Base-by-base conservation (phyloP, 2,329 filamentous ascomycete species). In the Cercospora berteroae region DNA sequence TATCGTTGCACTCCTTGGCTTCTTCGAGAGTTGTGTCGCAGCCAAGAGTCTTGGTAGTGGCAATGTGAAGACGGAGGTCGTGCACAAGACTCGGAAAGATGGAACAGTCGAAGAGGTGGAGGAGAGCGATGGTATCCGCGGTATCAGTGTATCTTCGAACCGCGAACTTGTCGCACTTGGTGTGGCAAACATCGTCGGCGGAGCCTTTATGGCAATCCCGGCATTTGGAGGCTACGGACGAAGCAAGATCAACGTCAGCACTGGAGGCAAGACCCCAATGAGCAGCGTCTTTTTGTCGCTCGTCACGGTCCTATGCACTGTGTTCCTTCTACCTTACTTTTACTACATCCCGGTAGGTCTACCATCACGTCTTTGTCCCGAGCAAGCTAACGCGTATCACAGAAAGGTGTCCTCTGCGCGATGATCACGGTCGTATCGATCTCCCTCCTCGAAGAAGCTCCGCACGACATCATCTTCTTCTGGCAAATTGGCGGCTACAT, bases 391-490 rank as follows among this genome's bases (percentile, higher is more conserved):
- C 25, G 27, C 39, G 29, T 31, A 4, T 25, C 16, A 20, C 74
- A 95, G 90, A 97, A 97, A 90, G 92, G 92, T 4, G 93, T 98
- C 0, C 86, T 99, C 20, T 96, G 90, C 18, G 87, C 94, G 18
- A 95, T 98, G 88, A 96, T 99, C 68, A 94, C 91, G 13, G 94
- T 97, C 2, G 94, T 99, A 27, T 95, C 95, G 20, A 97, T 90
- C 82, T 95, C 93, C 20, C 86, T 99, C 6, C 91, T 98, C 68
- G 95, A 99, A 82, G 95, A 99, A 83, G 93, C 92, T 12, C 95
- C 95, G 0, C 90, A 95, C 74, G 95, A 99, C 78, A 88, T 99
- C 69, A 83, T 85, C 59, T 99, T 98, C 84, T 99, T 98, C 83
- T 80, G 92, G 66, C 87, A 86, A 61, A 94, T 99, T 68, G 87